Percentiles rank a stretch among this genome's conserved stretches.
Evolutionary conservation across 2,329 filamentous ascomycete genomes (phyloP).

Genomic region (Colletotrichum spinosum): DNA sequence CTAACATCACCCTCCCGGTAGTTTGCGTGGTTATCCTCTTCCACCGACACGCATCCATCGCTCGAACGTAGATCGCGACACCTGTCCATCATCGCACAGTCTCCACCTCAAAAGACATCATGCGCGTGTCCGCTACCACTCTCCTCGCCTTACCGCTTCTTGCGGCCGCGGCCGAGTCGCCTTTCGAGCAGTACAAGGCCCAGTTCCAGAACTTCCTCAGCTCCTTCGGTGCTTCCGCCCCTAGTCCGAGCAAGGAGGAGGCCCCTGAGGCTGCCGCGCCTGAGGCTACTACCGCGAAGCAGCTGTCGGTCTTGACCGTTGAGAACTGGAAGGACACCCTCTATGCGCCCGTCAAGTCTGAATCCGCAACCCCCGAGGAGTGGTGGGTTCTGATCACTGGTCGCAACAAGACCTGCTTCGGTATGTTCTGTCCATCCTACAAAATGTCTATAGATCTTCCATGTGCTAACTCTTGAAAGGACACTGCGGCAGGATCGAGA

Average conservation of each 20-base stretch:
- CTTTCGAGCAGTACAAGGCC: slow-evolving; percentile 68
- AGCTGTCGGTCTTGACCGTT: slow-evolving; percentile 68
- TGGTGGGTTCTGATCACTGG: slow-evolving; percentile 83
- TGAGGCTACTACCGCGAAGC: slow-evolving; percentile 52
- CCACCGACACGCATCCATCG: slow-evolving; percentile 15
- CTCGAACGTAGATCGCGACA: slow-evolving; percentile 34
- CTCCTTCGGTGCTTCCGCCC: slow-evolving; percentile 65
- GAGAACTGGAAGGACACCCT: slow-evolving; percentile 79
- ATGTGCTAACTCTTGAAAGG: slow-evolving; percentile 56
- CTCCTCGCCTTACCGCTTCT: slow-evolving; percentile 68
- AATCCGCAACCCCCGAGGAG: slow-evolving; percentile 73
- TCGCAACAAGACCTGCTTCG: slow-evolving; percentile 82
- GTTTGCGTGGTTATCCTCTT: slow-evolving; percentile 26
- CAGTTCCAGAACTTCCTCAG: slow-evolving; percentile 74
- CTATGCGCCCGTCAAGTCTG: slow-evolving; percentile 69
- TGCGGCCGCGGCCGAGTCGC: slow-evolving; percentile 62
- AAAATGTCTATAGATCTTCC: slow-evolving; percentile 30
- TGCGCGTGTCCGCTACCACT: slow-evolving; percentile 69
- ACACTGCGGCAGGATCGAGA: slow-evolving; percentile 72
- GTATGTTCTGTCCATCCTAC: slow-evolving; percentile 50
- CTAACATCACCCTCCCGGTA: neutral
- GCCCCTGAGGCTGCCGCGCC: slow-evolving; percentile 55
- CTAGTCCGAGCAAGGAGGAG: slow-evolving; percentile 57
- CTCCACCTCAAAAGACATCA: slow-evolving; percentile 45
- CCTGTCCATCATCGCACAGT: slow-evolving; percentile 29